Evolutionary conservation across 768 basidiomycete genomes (phyloP).

Genomic region (Ramaria sp.): DNA sequence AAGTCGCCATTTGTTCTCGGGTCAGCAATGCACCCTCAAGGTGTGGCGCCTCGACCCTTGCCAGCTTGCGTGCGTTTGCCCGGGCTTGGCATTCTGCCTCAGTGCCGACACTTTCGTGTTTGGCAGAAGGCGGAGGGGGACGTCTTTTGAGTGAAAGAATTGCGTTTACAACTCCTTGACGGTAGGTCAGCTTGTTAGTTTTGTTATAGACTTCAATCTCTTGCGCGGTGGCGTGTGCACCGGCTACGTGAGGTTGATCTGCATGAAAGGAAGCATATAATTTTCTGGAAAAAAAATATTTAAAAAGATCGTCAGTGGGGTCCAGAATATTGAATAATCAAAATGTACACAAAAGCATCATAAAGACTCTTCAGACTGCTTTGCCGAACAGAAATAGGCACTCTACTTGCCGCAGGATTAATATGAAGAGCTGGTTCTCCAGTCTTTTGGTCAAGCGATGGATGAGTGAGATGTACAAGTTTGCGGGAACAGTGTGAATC

Average conservation of each 20-base stretch:
- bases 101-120: constrained; percentile 71
- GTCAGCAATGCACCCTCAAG: constrained; percentile 54
- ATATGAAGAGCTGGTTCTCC: constrained; percentile 57
- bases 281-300: background rate
- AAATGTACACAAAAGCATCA: constrained; percentile 17
- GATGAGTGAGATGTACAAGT: background rate
- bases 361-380: constrained; percentile 25
- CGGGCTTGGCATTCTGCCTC: constrained; percentile 51
- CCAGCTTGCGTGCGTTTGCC: constrained; percentile 44
- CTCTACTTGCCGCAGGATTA: constrained; percentile 56
- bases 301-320: no score
- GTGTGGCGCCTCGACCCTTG: constrained; percentile 23
- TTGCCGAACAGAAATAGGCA: constrained; percentile 68
- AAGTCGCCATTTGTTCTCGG: constrained; percentile 42
- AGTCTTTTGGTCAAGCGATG: constrained; percentile 24
- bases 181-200: constrained; percentile 71
- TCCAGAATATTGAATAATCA: background rate
- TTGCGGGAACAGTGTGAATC: constrained; percentile 14
- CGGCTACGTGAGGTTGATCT: constrained; percentile 32
- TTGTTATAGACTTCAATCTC: constrained; percentile 71
- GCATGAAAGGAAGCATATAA: constrained; percentile 6
- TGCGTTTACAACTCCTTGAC: constrained; percentile 45
- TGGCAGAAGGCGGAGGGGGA: constrained; percentile 39
- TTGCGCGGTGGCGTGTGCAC: constrained; percentile 72
- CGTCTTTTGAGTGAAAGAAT: constrained; percentile 43